These are phyloP conservation scores for Abortiporus biennis DNA, from an alignment of 1,284 basidiomycete species.

Conservation along the genomic window DNA sequence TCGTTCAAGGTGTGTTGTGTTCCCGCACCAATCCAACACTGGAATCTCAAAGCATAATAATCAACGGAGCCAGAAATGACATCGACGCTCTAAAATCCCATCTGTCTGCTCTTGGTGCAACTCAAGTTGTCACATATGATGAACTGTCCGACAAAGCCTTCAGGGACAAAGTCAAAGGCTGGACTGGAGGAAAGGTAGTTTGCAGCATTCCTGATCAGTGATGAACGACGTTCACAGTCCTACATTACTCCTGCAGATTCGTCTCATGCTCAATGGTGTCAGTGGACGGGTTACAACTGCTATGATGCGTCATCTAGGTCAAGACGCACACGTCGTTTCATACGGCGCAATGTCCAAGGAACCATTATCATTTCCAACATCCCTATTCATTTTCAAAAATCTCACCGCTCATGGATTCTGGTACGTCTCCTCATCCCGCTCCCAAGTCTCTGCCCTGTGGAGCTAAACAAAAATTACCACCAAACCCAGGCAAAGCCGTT, in stretches of 20 bases:
- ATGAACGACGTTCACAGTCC: neutral
- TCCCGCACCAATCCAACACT: neutral
- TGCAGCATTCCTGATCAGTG: too few relatives aligned
- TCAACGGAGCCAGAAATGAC: constrained; percentile 39
- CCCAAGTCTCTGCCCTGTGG: neutral
- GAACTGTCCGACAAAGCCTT: constrained; percentile 54
- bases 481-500: constrained; percentile 47
- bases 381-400: constrained; percentile 79
- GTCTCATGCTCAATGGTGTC: constrained; percentile 76
- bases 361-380: constrained; percentile 72
- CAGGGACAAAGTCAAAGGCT: constrained; percentile 43
- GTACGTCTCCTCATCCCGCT: neutral
- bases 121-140: constrained; percentile 70
- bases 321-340: constrained; percentile 69
- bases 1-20: constrained; percentile 48
- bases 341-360: constrained; percentile 88
- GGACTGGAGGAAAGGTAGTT: constrained; percentile 51
- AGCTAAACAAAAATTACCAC: neutral
- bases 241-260: constrained; percentile 33
- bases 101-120: constrained; percentile 59
- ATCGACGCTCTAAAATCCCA: constrained; percentile 43
- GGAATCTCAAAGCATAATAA: neutral
- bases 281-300: constrained; percentile 62
- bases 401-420: constrained; percentile 69
- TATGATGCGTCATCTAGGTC: constrained; percentile 63